Percentiles rank a stretch among this genome's conserved stretches.
Evolutionary conservation across 257 asterid genomes (phyloP).

Genomic region (Lycium barbarum): DNA sequence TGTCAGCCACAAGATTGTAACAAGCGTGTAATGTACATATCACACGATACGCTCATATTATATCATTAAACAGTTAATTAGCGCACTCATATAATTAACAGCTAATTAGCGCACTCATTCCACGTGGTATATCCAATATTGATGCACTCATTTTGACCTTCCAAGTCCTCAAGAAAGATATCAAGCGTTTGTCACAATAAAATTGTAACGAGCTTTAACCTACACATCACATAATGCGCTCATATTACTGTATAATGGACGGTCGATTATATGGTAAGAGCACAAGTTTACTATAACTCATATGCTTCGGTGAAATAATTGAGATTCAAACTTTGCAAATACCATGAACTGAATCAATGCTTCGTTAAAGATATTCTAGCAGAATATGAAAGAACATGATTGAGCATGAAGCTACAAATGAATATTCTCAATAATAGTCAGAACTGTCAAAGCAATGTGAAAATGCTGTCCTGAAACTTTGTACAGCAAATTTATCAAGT

Average conservation of each 20-base stretch:
- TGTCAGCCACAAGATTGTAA: neutral
- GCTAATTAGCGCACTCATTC: neutral
- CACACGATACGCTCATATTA: too few species aligned
- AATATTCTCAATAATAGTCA: slow-evolving; percentile 14
- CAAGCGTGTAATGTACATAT: neutral
- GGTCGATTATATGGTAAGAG: neutral
- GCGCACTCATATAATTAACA: too few species aligned
- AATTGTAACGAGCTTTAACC: neutral
- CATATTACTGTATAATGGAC: too few species aligned
- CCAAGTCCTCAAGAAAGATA: neutral
- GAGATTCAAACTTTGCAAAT: neutral
- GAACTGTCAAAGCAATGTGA: neutral
- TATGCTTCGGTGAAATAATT: neutral
- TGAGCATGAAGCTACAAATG: neutral
- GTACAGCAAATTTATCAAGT: neutral
- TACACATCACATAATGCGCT: too few species aligned
- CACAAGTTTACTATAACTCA: neutral
- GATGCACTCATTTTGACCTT: neutral
- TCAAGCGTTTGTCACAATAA: neutral
- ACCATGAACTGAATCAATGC: slow-evolving; percentile 6
- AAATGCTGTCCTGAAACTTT: slow-evolving; percentile 13
- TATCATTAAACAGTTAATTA: too few species aligned
- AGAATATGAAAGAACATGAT: slow-evolving; percentile 6
- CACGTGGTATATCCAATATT: neutral
- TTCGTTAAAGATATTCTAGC: neutral